A percentile compares a stretch with the other conserved stretches of the same genome.
Evolutionary conservation across 2,329 filamentous ascomycete genomes (phyloP).

Genomic region (Biscogniauxia marginata): DNA sequence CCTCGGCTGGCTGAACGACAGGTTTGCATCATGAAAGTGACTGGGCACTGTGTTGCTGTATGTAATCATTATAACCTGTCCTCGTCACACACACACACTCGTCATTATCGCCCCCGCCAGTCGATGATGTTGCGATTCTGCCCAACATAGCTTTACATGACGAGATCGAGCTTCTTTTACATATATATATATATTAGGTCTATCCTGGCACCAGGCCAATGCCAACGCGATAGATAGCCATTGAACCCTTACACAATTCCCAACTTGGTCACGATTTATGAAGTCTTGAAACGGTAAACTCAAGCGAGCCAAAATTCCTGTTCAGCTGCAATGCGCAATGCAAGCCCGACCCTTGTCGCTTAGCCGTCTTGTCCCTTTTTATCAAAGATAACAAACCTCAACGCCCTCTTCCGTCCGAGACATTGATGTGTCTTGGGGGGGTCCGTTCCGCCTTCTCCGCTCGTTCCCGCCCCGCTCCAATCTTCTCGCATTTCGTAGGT

Average conservation of each 20-base stretch:
- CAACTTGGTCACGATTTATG: not conserved
- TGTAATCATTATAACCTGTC: no score
- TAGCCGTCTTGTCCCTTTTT: not conserved
- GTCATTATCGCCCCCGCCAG: no score
- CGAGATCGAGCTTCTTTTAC: no score
- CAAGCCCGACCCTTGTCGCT: not conserved
- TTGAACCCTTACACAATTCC: not conserved
- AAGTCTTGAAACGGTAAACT: slow-evolving; percentile 19
- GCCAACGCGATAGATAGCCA: not conserved
- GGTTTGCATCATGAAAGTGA: not conserved
- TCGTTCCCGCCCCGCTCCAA: not conserved
- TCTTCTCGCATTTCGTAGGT: not conserved
- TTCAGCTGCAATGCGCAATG: not conserved
- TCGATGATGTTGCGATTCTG: no score
- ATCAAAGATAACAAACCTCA: not conserved
- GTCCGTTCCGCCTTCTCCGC: slow-evolving; percentile 1
- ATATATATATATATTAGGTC: not conserved
- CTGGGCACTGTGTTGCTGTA: no score
- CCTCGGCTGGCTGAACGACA: not conserved
- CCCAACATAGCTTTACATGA: no score
- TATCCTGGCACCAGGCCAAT: no score
- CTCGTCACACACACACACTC: no score
- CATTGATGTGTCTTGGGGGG: not conserved
- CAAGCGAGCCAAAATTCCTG: slow-evolving; percentile 14
- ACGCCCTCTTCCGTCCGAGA: not conserved